Percentiles rank a stretch among this genome's conserved stretches.
These are phyloP conservation scores for Dioscorea cayenensis DNA, from an alignment of 116 monocot genomes.

Conservation along the genomic window DNA sequence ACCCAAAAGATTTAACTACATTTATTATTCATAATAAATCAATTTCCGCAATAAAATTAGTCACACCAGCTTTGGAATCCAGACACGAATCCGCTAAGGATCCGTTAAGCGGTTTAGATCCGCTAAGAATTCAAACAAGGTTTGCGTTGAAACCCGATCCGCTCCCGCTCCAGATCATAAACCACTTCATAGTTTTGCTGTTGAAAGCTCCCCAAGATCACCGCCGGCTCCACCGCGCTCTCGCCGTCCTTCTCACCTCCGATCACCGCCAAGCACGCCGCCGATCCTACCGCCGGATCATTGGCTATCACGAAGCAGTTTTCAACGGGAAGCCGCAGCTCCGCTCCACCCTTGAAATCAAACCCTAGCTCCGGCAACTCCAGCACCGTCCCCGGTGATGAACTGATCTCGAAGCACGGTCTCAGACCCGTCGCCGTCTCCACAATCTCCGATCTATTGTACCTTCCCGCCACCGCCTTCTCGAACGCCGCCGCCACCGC, in stretches of 20 bases:
- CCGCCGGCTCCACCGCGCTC: constrained; percentile 35
- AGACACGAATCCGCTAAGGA: not conserved
- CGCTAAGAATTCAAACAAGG: constrained; percentile 20
- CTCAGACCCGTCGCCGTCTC: constrained; percentile 55
- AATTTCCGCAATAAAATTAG: no score
- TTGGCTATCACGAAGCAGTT: constrained; percentile 63
- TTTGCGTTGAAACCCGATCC: constrained; percentile 58
- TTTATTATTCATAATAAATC: no score
- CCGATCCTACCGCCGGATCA: not conserved
- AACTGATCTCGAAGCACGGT: constrained; percentile 47
- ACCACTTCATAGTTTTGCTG: constrained; percentile 82
- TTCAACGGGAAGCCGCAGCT: constrained; percentile 58
- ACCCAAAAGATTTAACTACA: no score
- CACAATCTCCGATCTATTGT: constrained; percentile 34
- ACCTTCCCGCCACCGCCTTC: constrained; percentile 20
- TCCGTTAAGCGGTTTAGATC: constrained; percentile 28
- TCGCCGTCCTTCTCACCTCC: constrained; percentile 21
- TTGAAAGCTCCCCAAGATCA: constrained; percentile 87
- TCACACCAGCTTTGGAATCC: no score
- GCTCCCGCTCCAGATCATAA: constrained; percentile 62
- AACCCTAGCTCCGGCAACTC: constrained; percentile 36
- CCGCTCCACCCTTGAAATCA: constrained; percentile 57
- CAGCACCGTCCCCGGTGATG: constrained; percentile 3
- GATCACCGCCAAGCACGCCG: constrained; percentile 53
- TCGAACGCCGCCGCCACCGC: constrained; percentile 28